A percentile compares a stretch with the other conserved stretches of the same genome.
Evolutionary conservation across 1,284 basidiomycete genomes (phyloP).

Genomic region (Cutaneotrichosporon sp.): DNA sequence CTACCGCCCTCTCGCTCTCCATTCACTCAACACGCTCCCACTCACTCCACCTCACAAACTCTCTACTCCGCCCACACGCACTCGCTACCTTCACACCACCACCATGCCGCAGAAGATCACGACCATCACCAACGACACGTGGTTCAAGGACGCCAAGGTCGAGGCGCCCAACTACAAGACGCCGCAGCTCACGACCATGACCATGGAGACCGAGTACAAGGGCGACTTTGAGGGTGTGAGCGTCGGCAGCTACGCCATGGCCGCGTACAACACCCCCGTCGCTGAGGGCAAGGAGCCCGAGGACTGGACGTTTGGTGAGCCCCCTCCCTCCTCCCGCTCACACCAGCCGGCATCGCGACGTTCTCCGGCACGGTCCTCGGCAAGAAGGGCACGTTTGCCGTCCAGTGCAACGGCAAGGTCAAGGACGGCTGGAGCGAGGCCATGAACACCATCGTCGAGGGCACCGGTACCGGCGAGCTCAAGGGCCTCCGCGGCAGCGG

Average conservation of each 20-base stretch:
- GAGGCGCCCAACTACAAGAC: neutral
- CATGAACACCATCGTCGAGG: neutral
- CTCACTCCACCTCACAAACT: too few relatives aligned
- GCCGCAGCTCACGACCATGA: neutral
- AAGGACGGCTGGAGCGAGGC: neutral
- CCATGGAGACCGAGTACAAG: constrained; percentile 1
- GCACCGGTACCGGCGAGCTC: neutral
- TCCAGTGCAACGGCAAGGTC: neutral
- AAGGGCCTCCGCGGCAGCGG: neutral
- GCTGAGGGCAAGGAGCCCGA: too few relatives aligned
- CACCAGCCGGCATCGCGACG: neutral
- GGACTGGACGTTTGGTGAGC: neutral
- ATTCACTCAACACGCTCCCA: too few relatives aligned
- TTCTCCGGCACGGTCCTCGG: neutral
- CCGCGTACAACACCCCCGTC: neutral
- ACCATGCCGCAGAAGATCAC: too few relatives aligned
- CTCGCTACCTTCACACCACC: neutral
- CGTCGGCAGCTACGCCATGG: neutral
- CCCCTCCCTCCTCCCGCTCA: neutral
- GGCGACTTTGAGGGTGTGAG: neutral
- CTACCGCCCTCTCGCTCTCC: too few relatives aligned
- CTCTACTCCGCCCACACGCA: too few relatives aligned
- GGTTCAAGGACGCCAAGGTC: neutral
- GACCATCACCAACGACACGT: constrained; percentile 1
- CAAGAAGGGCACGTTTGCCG: constrained; percentile 4